Base-by-base conservation (phyloP, 257 asterid species). In the Ocimum tenuiflorum region DNA sequence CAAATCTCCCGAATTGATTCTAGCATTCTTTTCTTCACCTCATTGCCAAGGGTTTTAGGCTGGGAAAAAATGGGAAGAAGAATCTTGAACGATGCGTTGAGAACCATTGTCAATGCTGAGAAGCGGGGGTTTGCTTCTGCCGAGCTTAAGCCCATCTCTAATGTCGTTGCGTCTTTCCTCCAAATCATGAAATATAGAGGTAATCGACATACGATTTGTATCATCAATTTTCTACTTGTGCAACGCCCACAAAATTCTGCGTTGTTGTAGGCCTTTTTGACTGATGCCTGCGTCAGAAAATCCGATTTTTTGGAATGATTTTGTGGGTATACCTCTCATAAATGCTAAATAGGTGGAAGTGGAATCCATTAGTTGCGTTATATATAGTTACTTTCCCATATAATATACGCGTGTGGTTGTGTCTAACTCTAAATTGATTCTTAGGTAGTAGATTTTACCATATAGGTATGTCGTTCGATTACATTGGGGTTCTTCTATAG, bases 171-270 rank as follows among this genome's bases (percentile, higher is more conserved):
- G 12, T 81, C 92, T 43, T 92, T 92, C 79, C 87, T 92, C 22
- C 91, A 89, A 64, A 92, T 92, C 84, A 91, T 91, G 98, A 89
- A 87, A 78, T 82, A 87, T 78, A 77, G 96, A 82, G 98, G 98
- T 88, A n/a, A n/a, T n/a, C n/a, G n/a, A n/a, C n/a, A n/a, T n/a
- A n/a, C n/a, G n/a, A n/a, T n/a, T n/a, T n/a, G n/a, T n/a, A 45
- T 68, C 23, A 58, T 18, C 10, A 58, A 11, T 23, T 66, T 62
- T 59, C 31, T 67, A 10, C 55, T 14, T 14, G 42, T 41, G 14
- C 39, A 3, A 6, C 41, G 7, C 36, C 33, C 23, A 18, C 12
- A n/a, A n/a, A 7, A 4, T 47, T 27, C 14, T 36, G 45, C 49
- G 14, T 58, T 29, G 8, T 47, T n/a, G 4, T 27, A 1, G 31